Evolutionary conservation across 2,329 filamentous ascomycete genomes (phyloP).

Genomic region (Phoma sp.): DNA sequence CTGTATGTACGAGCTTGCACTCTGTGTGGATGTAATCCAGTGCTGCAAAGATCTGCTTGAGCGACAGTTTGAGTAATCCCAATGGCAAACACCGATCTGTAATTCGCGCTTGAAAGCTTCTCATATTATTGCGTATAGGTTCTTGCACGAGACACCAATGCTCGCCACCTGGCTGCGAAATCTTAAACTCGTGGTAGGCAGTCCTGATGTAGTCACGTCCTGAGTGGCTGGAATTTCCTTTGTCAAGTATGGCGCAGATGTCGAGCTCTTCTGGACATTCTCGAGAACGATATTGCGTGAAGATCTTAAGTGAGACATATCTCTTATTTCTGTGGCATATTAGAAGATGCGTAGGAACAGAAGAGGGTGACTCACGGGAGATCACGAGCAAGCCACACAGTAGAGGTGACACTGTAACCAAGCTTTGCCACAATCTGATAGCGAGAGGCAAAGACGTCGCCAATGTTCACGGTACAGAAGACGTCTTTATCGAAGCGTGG

Average conservation of each 20-base stretch:
- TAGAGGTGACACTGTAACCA: constrained; percentile 19
- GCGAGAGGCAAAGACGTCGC: constrained; percentile 18
- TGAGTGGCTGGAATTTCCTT: constrained; percentile 28
- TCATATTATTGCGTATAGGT: constrained; percentile 51
- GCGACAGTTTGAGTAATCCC: constrained; percentile 46
- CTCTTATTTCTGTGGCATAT: constrained; percentile 1
- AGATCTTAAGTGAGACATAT: constrained; percentile 19
- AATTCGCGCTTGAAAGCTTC: constrained; percentile 48
- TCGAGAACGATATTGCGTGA: background rate
- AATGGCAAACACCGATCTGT: constrained; percentile 47
- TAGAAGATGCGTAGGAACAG: constrained; percentile 1
- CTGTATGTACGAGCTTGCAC: constrained; percentile 54
- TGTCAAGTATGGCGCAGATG: constrained; percentile 15
- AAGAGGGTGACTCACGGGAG: constrained; percentile 10
- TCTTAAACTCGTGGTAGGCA: constrained; percentile 40
- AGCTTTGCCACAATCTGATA: constrained; percentile 26
- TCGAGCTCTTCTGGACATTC: constrained; percentile 11
- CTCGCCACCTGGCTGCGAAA: constrained; percentile 36
- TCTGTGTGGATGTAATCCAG: constrained; percentile 53
- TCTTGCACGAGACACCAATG: constrained; percentile 49
- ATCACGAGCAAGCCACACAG: constrained; percentile 23
- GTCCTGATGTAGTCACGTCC: constrained; percentile 40
- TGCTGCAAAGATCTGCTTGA: constrained; percentile 49
- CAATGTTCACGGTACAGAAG: constrained; percentile 21
- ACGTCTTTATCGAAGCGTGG: constrained; percentile 1